Evolutionary conservation across 1,284 basidiomycete species (phyloP).

Genomic region (Ceratobasidium sp.): DNA sequence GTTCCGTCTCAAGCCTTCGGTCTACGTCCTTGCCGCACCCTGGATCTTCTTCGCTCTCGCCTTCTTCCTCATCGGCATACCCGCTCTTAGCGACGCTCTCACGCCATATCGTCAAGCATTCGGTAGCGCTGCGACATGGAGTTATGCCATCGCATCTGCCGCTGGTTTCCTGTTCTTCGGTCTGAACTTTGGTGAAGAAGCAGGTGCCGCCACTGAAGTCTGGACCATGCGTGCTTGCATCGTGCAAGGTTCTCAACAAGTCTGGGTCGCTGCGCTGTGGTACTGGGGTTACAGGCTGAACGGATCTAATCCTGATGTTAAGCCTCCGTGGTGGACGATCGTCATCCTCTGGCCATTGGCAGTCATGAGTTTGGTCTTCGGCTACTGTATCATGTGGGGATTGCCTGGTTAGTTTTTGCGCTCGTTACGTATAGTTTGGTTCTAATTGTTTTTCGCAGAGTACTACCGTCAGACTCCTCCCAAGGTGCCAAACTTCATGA

Average conservation of each 20-base stretch:
- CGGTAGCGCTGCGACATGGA: constrained; percentile 85
- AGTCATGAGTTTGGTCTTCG: constrained; percentile 76
- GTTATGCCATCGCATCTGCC: constrained; percentile 87
- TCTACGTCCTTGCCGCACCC: constrained; percentile 84
- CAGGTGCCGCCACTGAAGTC: constrained; percentile 89
- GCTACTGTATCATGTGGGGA: constrained; percentile 83
- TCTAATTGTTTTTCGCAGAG: constrained; percentile 58
- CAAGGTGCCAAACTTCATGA: constrained; percentile 90
- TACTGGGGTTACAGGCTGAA: constrained; percentile 90
- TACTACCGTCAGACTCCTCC: constrained; percentile 90
- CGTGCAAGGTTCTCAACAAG: constrained; percentile 91
- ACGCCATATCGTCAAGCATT: constrained; percentile 70
- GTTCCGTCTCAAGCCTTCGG: constrained; percentile 87
- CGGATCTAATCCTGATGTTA: constrained; percentile 59
- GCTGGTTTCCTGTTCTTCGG: constrained; percentile 93
- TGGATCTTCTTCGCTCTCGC: constrained; percentile 91
- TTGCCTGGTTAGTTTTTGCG: constrained; percentile 71
- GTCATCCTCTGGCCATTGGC: constrained; percentile 85
- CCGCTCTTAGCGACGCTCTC: constrained; percentile 75
- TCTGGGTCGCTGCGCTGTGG: constrained; percentile 94
- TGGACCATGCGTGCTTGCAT: constrained; percentile 90
- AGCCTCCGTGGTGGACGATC: constrained; percentile 84
- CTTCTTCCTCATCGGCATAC: constrained; percentile 89
- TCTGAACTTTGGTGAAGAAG: constrained; percentile 95
- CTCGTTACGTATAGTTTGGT: background rate